Evolutionary conservation across 257 asterid genomes (phyloP), one percentile per base, ranked within the genome.

Genomic region (Striga asiatica): DNA sequence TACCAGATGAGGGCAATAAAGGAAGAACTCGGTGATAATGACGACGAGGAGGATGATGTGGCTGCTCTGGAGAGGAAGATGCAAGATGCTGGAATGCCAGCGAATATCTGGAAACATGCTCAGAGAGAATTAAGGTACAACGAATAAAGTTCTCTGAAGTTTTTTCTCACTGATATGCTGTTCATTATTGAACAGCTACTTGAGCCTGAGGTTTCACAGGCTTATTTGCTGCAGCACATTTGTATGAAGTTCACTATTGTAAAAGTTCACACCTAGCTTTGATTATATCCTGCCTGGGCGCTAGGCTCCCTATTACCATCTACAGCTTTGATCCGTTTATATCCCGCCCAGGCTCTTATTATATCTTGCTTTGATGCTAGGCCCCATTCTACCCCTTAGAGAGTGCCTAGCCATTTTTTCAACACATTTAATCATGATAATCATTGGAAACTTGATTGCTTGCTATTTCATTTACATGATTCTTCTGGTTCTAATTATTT

Each of bases 1-100:
- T 65, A 47, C 75, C 71, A 92, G 99, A 92, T 88, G 99, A 78
- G 94, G 68, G 99, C 99, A 53, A 92, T 88, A 73, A 84, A 92
- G 76, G 97, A 92, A 82, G 99, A 84, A 66, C 95, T 92, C 43
- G 95, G 95, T 38, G 99, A 88, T 70, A 88, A 92, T 71, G 94
- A 88, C 42, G 97, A 92, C 8, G 97, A 92, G 22, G 97, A 92
- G 67, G 99, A 92, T 81, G 97, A 92, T 64, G 76, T 88, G 74
- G 94, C 89, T 73, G 81, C 88, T 65, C 80, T 92, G 21, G 95
- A 88, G 71, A 85, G 94, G 78, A 88, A 84, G 85, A 88, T 92
- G 94, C 93, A 85, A 82, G 85, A 72, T 58, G 91, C 94, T 51
- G 91, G 93, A 49, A 92, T 92, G 97, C 97, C 99, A 51, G 77